Evolutionary conservation across 2,329 filamentous ascomycete species (phyloP).

Genomic region (Teratosphaeria viscida): DNA sequence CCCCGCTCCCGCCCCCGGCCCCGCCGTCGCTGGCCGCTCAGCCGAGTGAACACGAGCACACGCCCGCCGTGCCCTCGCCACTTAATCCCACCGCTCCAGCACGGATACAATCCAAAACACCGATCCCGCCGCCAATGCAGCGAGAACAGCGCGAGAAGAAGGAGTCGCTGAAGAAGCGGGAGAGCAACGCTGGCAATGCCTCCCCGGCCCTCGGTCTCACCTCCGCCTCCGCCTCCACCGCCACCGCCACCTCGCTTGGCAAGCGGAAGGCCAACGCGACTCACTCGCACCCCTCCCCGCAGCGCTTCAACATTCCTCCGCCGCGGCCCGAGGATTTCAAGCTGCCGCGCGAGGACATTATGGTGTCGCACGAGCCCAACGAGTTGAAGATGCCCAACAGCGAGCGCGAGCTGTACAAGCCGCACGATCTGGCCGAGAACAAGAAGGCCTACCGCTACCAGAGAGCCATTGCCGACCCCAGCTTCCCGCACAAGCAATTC

Average conservation of each 20-base stretch:
- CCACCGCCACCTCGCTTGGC: conserved; percentile 17
- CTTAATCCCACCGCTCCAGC: conserved; percentile 46
- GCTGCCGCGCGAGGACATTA: conserved; percentile 36
- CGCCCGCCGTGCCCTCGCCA: conserved; percentile 61
- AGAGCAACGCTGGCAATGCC: conserved; percentile 29
- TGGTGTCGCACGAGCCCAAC: conserved; percentile 37
- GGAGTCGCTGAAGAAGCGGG: conserved; percentile 42
- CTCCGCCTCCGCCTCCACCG: no score
- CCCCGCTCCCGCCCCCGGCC: background rate
- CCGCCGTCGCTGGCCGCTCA: background rate
- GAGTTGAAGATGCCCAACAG: conserved; percentile 34
- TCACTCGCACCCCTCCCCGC: conserved; percentile 33
- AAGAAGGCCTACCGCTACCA: conserved; percentile 74
- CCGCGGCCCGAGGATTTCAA: conserved; percentile 40
- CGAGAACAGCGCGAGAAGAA: conserved; percentile 44
- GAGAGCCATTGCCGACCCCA: conserved; percentile 80
- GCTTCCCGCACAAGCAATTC: conserved; percentile 75
- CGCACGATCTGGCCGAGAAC: conserved; percentile 49
- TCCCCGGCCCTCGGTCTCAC: conserved; percentile 26
- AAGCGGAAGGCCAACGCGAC: conserved; percentile 29
- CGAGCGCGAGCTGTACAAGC: conserved; percentile 35
- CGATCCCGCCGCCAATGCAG: conserved; percentile 30
- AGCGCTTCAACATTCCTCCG: conserved; percentile 41
- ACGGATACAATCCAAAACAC: conserved; percentile 20
- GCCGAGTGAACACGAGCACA: conserved; percentile 35